Conservation (phyloP, 306 rosid species). For the Trichosanthes cucumerina region DNA sequence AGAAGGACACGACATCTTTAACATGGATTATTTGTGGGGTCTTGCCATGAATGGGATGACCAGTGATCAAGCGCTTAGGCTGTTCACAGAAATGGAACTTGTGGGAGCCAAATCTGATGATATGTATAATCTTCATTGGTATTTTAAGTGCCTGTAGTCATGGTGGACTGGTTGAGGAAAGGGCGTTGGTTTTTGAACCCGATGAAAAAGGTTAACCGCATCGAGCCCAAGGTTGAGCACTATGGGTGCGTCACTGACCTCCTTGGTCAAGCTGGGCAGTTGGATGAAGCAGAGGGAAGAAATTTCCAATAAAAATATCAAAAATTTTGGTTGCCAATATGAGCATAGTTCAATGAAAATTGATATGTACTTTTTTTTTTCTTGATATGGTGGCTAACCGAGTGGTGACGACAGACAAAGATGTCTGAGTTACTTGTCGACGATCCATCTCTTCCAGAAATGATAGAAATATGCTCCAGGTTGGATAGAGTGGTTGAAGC, state of each 20-base stretch:
- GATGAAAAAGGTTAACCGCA: conserved; percentile 31
- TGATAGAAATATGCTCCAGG: conserved; percentile 6
- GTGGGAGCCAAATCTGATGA: conserved; percentile 49
- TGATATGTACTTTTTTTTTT: no score
- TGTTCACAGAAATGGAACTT: conserved; percentile 47
- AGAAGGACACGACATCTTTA: conserved; percentile 58
- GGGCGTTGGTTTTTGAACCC: conserved; percentile 39
- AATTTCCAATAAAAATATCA: conserved; percentile 30
- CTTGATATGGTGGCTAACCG: no score
- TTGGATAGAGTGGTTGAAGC: conserved; percentile 8
- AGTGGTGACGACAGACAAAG: no score
- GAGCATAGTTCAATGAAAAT: no score
- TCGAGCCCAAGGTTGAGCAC: conserved; percentile 55
- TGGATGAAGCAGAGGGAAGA: conserved; percentile 55
- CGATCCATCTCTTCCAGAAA: conserved; percentile 22
- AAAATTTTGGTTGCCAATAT: not conserved
- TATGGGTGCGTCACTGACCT: conserved; percentile 61
- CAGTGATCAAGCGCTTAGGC: conserved; percentile 37
- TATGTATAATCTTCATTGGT: conserved; percentile 38
- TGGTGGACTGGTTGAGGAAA: conserved; percentile 59
- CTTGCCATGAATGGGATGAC: conserved; percentile 60
- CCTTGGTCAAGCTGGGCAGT: conserved; percentile 59
- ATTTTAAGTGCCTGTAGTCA: conserved; percentile 57
- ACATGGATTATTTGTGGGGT: conserved; percentile 69
- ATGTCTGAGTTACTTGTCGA: conserved; percentile 25